Percentiles rank a stretch among this genome's conserved stretches.
phyloP scores from a whole-genome alignment of 2,329 filamentous ascomycete genomes.

The Celoporthe dispersa region DNA sequence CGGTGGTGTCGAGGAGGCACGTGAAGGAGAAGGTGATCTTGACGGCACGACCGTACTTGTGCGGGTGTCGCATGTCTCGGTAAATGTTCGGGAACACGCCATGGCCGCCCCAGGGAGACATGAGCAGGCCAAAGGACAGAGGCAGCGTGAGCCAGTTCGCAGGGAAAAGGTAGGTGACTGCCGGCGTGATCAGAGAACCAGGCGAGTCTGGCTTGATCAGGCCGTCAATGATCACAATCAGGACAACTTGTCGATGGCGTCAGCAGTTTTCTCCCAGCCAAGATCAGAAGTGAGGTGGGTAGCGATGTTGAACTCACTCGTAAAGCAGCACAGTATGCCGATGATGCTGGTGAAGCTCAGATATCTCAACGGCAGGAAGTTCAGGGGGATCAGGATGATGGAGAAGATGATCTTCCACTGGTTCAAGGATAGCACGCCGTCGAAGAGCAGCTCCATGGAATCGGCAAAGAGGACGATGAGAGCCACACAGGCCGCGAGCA shows the following conservation, averaged over 20 bases:
- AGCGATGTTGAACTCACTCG: conserved; percentile 66
- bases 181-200: conserved; percentile 82
- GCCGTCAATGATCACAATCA: conserved; percentile 84
- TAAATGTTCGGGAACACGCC: conserved; percentile 78
- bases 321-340: conserved; percentile 88
- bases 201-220: conserved; percentile 78
- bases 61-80: conserved; percentile 71
- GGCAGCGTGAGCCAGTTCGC: conserved; percentile 86
- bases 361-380: conserved; percentile 80
- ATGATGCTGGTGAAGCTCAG: conserved; percentile 90
- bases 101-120: conserved; percentile 72
- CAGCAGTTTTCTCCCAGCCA: neutral
- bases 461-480: conserved; percentile 93
- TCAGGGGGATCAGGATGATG: conserved; percentile 76
- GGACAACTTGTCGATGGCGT: conserved; percentile 68
- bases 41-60: conserved; percentile 77
- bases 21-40: conserved; percentile 85
- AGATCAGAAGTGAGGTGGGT: neutral
- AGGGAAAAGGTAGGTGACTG: conserved; percentile 80
- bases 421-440: conserved; percentile 65
- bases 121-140: conserved; percentile 85
- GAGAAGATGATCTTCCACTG: conserved; percentile 88
- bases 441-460: conserved; percentile 79
- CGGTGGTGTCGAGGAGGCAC: conserved; percentile 78
- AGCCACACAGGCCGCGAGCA: conserved; percentile 87